Percentiles rank a stretch among this genome's conserved stretches.
These are phyloP conservation scores for Lippia alba DNA, from an alignment of 305 asterid species.

Conservation along the genomic window DNA sequence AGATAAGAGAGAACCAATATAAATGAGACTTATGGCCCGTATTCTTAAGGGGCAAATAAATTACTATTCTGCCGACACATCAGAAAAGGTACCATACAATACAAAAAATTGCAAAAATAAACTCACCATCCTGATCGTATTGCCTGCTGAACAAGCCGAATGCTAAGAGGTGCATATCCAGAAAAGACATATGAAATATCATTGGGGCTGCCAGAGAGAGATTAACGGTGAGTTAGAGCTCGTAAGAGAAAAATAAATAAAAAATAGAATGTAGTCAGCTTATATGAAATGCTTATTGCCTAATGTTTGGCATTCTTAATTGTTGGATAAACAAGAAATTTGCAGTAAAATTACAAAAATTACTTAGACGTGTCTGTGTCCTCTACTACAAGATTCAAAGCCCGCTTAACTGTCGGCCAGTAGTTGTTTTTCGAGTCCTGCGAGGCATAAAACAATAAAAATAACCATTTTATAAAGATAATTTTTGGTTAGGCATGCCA, in stretches of 20 bases:
- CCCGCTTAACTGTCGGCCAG: constrained; percentile 86
- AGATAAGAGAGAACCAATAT: constrained; percentile 9
- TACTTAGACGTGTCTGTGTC: constrained; percentile 94
- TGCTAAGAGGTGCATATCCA: constrained; percentile 98
- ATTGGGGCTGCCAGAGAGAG: constrained; percentile 63
- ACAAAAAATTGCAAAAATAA: constrained; percentile 30
- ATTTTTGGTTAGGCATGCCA: constrained; percentile 22
- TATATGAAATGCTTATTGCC: constrained; percentile 20
- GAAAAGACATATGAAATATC: constrained; percentile 95
- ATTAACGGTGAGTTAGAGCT: constrained; percentile 31
- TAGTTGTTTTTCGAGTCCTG: constrained; percentile 94
- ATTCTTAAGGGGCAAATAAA: constrained; percentile 23
- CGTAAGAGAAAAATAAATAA: not conserved
- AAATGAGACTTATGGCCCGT: constrained; percentile 13
- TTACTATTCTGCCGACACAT: constrained; percentile 5
- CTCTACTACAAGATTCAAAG: constrained; percentile 86
- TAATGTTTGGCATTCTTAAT: constrained; percentile 25
- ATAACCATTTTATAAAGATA: constrained; percentile 26
- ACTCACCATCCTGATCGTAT: constrained; percentile 95
- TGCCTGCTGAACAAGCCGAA: constrained; percentile 94
- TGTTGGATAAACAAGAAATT: constrained; percentile 26
- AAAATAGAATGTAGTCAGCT: not conserved
- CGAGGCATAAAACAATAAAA: constrained; percentile 32
- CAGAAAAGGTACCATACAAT: constrained; percentile 11
- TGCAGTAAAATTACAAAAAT: constrained; percentile 22